Base-by-base conservation (phyloP, 2,329 filamentous ascomycete species). In the Dactylellina leptospora region DNA sequence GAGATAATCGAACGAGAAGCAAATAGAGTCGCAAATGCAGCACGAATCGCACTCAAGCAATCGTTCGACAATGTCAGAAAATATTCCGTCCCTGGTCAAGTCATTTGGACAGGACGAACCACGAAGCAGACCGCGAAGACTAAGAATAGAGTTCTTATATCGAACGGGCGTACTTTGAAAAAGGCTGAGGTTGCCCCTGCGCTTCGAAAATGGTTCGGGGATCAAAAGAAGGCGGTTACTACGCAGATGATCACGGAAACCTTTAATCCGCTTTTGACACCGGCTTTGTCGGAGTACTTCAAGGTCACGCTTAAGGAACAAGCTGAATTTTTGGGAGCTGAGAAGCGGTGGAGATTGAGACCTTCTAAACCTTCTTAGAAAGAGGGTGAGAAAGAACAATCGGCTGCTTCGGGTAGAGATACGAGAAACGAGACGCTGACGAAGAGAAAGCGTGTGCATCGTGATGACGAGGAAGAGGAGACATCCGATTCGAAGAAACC, bases 51-150 rank as follows among this genome's bases (percentile, higher is more conserved):
- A 74, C 85, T 97, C 1, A 86, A 88, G 27, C 86, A 86, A 69
- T 88, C 92, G 8, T 88, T 86, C 42, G 86, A 93, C 77, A 84
- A 88, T 27, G 92, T 93, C 1, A 85, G 87, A 9, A 84, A 83
- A 6, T 83, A 93, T 0, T 91, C 91, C 0, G 88, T 92, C 25
- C 47, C 59, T 4, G 93, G 93, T 6, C 91, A 90, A 0, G 91
- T 93, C 4, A 96, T 93, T 0, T 97, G 93, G 93, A 97, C 93
- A 0, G 93, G 93, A 1, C 87, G 90, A 76, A 87, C 53, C 1
- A 40, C 42, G 2, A 90, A 50, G 93, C 93, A 10, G 85, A 89
- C 51, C 87, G 87, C 3, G 92, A 92, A 0, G 84, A 90, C 33
- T 90, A 90, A 0, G 23, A 83, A 82, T 33, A 81, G 80, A 64